Base-by-base conservation (phyloP, 139 green algal genomes). In the Chlorella sp. region DNA sequence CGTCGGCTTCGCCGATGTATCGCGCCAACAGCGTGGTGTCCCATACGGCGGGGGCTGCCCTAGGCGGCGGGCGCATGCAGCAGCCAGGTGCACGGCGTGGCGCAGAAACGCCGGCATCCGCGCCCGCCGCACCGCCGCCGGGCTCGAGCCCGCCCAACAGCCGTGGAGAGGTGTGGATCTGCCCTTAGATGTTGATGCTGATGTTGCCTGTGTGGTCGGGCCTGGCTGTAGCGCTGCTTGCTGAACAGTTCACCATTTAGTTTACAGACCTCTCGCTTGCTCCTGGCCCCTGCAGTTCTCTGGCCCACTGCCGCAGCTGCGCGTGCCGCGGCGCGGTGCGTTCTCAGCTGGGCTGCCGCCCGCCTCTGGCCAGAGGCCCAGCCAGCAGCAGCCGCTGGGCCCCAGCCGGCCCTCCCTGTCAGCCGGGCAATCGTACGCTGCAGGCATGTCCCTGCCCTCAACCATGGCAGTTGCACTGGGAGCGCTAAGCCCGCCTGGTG, bases 1-100 rank as follows among this genome's bases (percentile, higher is more conserved):
- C 68, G 12, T 85, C 67, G 6, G 78, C 80, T 30, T 85, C 80
- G 0, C 80, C 80, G 25, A 79, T 85, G 3, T 85, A 85, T 26
- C 80, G 80, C 13, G 80, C 80, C 68, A 85, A 85, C 80, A 85
- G 80, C 25, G 80, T 85, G 23, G 80, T 85, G 32, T 85, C 80
- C 0, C 56, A 85, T 68, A 85, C 80, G 0, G 80, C 80, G 26
- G 80, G n/a, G 20, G 68, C 80, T 0, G 3, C 60, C 51, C 36
- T 25, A 17, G 51, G 34, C 4, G 60, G 23, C 15, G 55, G 44
- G 5, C 51, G 21, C n/a, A n/a, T 36, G 56, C 75, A 70, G 34
- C 75, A 81, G 76, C 57, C 9, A 15, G 34, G 68, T n/a, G 20
- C 17, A 30, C 47, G 67, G 51, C 67, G 80, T 12, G 64, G 34